These are phyloP conservation scores for Claviceps sp. DNA, from an alignment of 2,329 filamentous ascomycete species.

Conservation along the genomic window DNA sequence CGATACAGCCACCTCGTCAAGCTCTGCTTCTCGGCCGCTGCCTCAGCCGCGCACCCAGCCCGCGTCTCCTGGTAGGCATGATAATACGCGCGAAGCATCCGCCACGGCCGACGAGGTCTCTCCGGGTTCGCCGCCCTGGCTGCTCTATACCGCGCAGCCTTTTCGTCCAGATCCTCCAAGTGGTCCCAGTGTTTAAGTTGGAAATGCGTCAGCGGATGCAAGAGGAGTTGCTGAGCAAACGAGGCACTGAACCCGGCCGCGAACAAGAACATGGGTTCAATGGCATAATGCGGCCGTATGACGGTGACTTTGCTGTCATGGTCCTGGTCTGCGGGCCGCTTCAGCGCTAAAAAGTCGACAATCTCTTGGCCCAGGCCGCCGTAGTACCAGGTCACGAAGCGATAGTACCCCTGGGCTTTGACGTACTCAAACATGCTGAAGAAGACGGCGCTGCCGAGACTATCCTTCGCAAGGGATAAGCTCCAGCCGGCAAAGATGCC, in stretches of 20 bases:
- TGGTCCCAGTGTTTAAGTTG: slow-evolving; percentile 62
- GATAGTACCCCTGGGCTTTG: slow-evolving; percentile 59
- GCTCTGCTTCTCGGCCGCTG: slow-evolving; percentile 39
- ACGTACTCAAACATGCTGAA: slow-evolving; percentile 65
- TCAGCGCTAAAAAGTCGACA: slow-evolving; percentile 34
- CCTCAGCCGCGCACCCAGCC: slow-evolving; percentile 44
- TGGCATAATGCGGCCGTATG: slow-evolving; percentile 60
- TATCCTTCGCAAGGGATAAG: slow-evolving; percentile 55
- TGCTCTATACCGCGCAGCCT: slow-evolving; percentile 32
- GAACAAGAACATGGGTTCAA: slow-evolving; percentile 60
- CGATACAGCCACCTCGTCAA: slow-evolving; percentile 53
- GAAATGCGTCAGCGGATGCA: slow-evolving; percentile 59
- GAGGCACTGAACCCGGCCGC: slow-evolving; percentile 56
- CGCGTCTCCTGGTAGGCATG: slow-evolving; percentile 58
- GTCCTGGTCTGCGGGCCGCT: slow-evolving; percentile 22
- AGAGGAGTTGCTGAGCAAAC: slow-evolving; percentile 51
- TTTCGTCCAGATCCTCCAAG: slow-evolving; percentile 56
- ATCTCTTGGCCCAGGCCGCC: slow-evolving; percentile 40
- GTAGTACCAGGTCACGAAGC: slow-evolving; percentile 59
- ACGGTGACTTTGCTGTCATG: slow-evolving; percentile 22
- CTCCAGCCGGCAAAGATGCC: slow-evolving; percentile 65
- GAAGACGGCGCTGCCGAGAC: slow-evolving; percentile 55
- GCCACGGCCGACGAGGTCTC: slow-evolving; percentile 25
- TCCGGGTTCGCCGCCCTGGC: slow-evolving; percentile 17
- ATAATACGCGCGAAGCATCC: slow-evolving; percentile 52